Evolutionary conservation across 306 rosid genomes (phyloP).

Genomic region (Rosa persica): DNA sequence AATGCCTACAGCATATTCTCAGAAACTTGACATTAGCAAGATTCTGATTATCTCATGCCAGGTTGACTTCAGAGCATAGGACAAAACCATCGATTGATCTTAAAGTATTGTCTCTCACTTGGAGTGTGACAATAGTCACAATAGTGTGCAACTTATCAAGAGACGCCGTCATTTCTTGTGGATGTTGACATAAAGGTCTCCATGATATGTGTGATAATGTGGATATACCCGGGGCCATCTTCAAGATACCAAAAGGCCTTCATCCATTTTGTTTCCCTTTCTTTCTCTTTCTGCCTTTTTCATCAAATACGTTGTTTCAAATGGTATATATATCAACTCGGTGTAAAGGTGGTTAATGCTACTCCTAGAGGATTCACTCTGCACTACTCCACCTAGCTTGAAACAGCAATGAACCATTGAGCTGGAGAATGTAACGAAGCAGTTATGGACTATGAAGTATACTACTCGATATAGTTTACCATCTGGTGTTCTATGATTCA

Average conservation of each 20-base stretch:
- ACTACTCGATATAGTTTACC: neutral
- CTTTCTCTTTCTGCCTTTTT: neutral
- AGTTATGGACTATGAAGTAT: neutral
- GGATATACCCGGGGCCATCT: neutral
- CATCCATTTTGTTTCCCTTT: neutral
- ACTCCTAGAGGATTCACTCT: neutral
- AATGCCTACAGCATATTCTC: neutral
- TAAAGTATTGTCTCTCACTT: neutral
- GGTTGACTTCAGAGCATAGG: constrained; percentile 1
- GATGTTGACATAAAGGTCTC: neutral
- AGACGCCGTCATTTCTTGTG: neutral
- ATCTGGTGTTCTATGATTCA: neutral
- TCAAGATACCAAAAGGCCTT: neutral
- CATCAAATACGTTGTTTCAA: neutral
- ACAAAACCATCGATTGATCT: neutral
- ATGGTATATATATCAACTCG: neutral
- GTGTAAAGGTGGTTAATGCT: neutral
- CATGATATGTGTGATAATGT: neutral
- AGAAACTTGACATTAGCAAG: neutral
- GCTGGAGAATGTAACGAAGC: neutral
- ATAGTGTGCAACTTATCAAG: neutral
- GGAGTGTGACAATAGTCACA: neutral
- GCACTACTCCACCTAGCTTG: neutral
- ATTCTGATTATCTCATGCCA: neutral
- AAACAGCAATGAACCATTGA: neutral